Evolutionary conservation across 805 yeast species (phyloP), one percentile per base, ranked within the genome.

Genomic region (Isabelozyma gotoi): DNA sequence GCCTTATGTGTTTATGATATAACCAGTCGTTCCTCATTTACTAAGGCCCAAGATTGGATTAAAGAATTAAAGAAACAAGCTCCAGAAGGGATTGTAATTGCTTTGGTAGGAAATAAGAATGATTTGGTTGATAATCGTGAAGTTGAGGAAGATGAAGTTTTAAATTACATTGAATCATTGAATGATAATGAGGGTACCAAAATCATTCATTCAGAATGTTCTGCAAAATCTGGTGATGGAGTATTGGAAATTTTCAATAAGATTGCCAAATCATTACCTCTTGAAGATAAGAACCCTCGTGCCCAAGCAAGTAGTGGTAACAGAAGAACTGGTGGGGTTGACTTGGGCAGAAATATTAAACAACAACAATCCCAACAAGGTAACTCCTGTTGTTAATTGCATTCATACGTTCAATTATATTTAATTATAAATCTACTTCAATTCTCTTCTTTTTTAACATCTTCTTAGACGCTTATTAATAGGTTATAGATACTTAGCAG

Each of bases 1-100:
- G 98, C 98, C 0, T 73, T 94, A 18, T 84, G 88, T 14, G 92
- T 85, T 2, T 86, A 81, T 57, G 95, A 86, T 59, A 80, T 86
- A 42, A 84, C 91, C 1, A 81, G 79, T 50, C 72, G 75, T 32
- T 73, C 84, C 5, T 88, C 96, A 2, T 70, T 84, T 42, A 74
- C 72, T 38, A 81, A 82, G 56, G 92, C 92, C 2, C 81, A 82
- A 52, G 80, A 80, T 37, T 86, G 92, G 92, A 81, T 85, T 31
- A 81, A 83, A 55, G 94, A 86, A 62, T 66, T 86, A 48, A 88
- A 87, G 65, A 82, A 85, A 49, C 97, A 90, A 61, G 95, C 95
- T 60, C 79, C 78, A 11, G 60, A 77, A 43, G 80, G 82, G 42
- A 80, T 91, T 41, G 82, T 90, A 36, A 87, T 94, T 50, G 88